A percentile compares a stretch with the other conserved stretches of the same genome.
Evolutionary conservation across 2,329 filamentous ascomycete species (phyloP).

Genomic region (Penicillium paneum): DNA sequence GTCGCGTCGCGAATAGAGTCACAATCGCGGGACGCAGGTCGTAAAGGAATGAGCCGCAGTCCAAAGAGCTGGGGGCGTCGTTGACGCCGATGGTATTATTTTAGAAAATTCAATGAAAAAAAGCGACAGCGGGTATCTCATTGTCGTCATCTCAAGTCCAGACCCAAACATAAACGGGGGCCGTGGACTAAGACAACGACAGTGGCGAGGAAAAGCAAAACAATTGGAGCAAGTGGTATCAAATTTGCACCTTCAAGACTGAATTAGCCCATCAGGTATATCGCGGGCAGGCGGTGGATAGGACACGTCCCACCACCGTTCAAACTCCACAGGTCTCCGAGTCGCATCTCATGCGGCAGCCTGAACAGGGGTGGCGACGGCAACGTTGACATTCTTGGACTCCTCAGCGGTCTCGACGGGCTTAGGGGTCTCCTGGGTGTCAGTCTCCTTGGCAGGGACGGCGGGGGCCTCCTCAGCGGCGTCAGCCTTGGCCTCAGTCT

Average conservation of each 20-base stretch:
- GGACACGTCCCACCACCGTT: constrained; percentile 43
- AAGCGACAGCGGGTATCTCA: constrained; percentile 31
- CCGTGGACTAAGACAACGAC: constrained; percentile 17
- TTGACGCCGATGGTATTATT: constrained; percentile 14
- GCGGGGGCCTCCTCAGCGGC: constrained; percentile 26
- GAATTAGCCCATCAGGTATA: constrained; percentile 20
- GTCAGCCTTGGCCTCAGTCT: constrained; percentile 34
- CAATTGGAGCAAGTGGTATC: constrained; percentile 20
- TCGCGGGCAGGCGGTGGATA: constrained; percentile 27
- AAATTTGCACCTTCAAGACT: constrained; percentile 20
- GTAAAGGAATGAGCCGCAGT: constrained; percentile 33
- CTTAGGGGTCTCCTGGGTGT: constrained; percentile 25
- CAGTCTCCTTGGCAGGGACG: constrained; percentile 23
- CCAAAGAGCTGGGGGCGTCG: constrained; percentile 8
- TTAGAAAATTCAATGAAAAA: constrained; percentile 16
- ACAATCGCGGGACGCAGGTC: constrained; percentile 33
- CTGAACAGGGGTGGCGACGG: constrained; percentile 39
- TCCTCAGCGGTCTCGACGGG: constrained; percentile 30
- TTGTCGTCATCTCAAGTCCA: constrained; percentile 25
- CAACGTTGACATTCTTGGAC: constrained; percentile 34
- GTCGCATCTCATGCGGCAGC: constrained; percentile 42
- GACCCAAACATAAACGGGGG: constrained; percentile 6
- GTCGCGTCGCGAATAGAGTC: constrained; percentile 32
- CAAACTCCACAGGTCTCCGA: constrained; percentile 37
- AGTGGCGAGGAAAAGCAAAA: constrained; percentile 30